A percentile compares a stretch with the other conserved stretches of the same genome.
Evolutionary conservation across 2,329 filamentous ascomycete species (phyloP).

Genomic region (Penicillium italicum): DNA sequence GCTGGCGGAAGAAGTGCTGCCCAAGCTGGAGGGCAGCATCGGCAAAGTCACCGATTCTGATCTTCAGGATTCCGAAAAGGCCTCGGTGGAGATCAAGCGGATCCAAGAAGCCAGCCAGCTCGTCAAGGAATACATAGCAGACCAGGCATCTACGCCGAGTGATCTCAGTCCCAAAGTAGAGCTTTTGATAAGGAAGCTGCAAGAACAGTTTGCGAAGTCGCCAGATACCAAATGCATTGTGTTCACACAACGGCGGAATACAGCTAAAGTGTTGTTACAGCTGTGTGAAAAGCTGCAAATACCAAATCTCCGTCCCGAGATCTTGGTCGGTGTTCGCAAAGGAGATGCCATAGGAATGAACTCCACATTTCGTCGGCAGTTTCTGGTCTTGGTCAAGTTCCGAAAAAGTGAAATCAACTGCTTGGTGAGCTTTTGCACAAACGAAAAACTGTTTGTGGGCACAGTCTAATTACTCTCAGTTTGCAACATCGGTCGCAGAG

Average conservation of each 20-base stretch:
- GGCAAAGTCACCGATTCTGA: slow-evolving; percentile 12
- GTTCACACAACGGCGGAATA: slow-evolving; percentile 76
- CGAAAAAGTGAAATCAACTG: slow-evolving; percentile 41
- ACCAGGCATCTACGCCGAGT: slow-evolving; percentile 33
- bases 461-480: slow-evolving; percentile 29
- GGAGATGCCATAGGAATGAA: slow-evolving; percentile 55
- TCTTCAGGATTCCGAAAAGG: slow-evolving; percentile 28
- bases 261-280: slow-evolving; percentile 68
- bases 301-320: slow-evolving; percentile 56
- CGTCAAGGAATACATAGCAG: slow-evolving; percentile 53
- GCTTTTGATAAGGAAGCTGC: slow-evolving; percentile 59
- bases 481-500: slow-evolving; percentile 63
- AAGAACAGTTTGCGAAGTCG: slow-evolving; percentile 57
- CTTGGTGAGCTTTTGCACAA: slow-evolving; percentile 8
- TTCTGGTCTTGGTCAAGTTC: slow-evolving; percentile 66
- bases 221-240: slow-evolving; percentile 72
- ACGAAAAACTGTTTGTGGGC: not conserved
- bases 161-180: slow-evolving; percentile 70
- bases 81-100: slow-evolving; percentile 53
- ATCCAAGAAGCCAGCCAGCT: slow-evolving; percentile 58
- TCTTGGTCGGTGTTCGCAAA: slow-evolving; percentile 60
- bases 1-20: slow-evolving; percentile 60
- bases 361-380: slow-evolving; percentile 69
- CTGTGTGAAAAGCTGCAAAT: slow-evolving; percentile 61
- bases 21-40: slow-evolving; percentile 56